phyloP scores from a whole-genome alignment of 169 alveolate genomes.

The Babesia bovis region DNA sequence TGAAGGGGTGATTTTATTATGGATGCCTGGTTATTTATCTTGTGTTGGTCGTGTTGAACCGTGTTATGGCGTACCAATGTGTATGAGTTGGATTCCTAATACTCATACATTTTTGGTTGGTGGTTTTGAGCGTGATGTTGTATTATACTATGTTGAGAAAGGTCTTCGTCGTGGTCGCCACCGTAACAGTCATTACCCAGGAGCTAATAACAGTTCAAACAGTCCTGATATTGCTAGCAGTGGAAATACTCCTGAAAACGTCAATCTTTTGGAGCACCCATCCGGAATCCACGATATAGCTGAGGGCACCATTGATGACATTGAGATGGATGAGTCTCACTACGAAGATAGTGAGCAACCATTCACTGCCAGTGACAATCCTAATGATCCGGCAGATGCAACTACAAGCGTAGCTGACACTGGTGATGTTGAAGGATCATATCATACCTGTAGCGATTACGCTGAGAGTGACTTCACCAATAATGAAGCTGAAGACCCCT shows the following conservation, averaged over 20 bases:
- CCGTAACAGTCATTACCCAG: neutral
- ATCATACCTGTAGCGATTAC: too few species aligned
- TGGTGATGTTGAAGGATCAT: neutral
- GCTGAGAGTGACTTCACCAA: too few species aligned
- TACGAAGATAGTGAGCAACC: too few species aligned
- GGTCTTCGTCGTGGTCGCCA: neutral
- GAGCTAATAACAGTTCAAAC: neutral
- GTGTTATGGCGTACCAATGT: slow-evolving; percentile 61
- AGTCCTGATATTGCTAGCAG: neutral
- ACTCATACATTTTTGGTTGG: slow-evolving; percentile 62
- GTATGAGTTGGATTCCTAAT: slow-evolving; percentile 68
- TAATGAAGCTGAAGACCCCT: neutral
- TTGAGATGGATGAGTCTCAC: too few species aligned
- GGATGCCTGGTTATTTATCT: slow-evolving; percentile 68
- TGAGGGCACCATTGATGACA: too few species aligned
- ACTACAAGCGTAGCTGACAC: neutral
- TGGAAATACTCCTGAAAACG: neutral
- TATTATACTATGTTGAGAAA: neutral
- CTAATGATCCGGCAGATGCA: neutral
- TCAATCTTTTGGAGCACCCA: too few species aligned
- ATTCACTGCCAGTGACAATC: neutral
- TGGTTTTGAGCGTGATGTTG: slow-evolving; percentile 17
- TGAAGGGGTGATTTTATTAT: slow-evolving; percentile 68
- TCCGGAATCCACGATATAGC: too few species aligned
- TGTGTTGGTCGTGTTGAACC: slow-evolving; percentile 61